Evolutionary conservation across 2,329 filamentous ascomycete genomes (phyloP), one percentile per base, ranked within the genome.

Genomic region (Teratosphaeria gauchensis): DNA sequence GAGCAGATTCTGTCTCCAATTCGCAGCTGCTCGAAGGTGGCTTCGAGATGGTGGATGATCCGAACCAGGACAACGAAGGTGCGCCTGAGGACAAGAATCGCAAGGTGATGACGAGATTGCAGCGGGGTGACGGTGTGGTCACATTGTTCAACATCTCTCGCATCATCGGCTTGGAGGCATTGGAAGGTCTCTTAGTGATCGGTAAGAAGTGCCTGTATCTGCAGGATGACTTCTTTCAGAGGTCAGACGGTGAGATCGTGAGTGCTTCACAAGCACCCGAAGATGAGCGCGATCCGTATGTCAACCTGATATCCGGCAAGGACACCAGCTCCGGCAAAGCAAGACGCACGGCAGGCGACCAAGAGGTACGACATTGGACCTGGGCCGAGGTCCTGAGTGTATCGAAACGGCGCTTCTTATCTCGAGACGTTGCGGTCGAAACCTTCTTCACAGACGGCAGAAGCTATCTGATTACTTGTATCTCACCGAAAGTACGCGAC

Each of bases 401-500:
- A 38, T 97, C 92, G 0, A 99, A 99, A 73, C 85, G 95, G 21
- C 87, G 92, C 6, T 99, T 97, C 72, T 76, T 99, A 3, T 96
- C 97, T 74, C 86, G 94, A 30, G 92, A 99, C 69, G 94, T 99
- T 12, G 91, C 90, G 0, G 85, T 97, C n/a, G 94, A 99, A 70
- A 83, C 96, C 2, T 99, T 99, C 76, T 99, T 99, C 71, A 92
- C 91, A 0, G 95, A 99, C 70, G 94, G 94, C 1, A 87, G 91
- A 58, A 99, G 94, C 75, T 99, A 97, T 71, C 80, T 99, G 16
- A 75, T 99, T 59, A 97, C 92, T 0, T 86, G 91, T 2, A 87
- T 91, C 59, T 90, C 88, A 38, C 81, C 88, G 0, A 75, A 77
- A 33, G 78, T 85, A 42, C 84, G 94, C 61, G 90, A 99, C 69